Conservation (phyloP, 176 grass and related monocot species). For the Puccinellia tenuiflora region DNA sequence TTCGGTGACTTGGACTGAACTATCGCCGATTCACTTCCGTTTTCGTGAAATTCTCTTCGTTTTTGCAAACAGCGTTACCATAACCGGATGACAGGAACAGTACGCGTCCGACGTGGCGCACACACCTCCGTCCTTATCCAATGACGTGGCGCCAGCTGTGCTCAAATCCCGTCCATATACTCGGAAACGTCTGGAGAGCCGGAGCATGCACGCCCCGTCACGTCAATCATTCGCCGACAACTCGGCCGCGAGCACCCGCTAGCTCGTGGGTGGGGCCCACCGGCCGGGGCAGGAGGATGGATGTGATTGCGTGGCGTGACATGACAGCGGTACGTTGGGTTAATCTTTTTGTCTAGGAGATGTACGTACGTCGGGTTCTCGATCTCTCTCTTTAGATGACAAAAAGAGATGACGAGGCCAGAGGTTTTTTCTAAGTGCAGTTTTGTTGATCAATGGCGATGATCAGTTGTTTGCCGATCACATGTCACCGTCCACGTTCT, state of each 20-base stretch:
- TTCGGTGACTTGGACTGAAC: not conserved
- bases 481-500: not conserved
- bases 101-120: not conserved
- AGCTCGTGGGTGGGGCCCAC: not conserved
- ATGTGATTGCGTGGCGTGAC: no score
- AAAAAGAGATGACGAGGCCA: not conserved
- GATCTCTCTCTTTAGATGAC: not conserved
- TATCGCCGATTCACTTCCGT: not conserved
- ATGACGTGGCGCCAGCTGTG: not conserved
- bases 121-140: not conserved
- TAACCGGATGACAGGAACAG: not conserved
- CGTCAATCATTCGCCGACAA: not conserved
- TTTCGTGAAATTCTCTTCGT: not conserved
- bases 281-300: not conserved
- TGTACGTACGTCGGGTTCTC: not conserved
- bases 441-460: not conserved
- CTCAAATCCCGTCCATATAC: not conserved
- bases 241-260: not conserved
- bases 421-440: not conserved
- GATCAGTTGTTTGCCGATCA: not conserved
- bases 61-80: not conserved
- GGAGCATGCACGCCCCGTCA: not conserved
- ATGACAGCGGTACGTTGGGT: not conserved
- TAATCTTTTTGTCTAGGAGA: not conserved
- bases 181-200: constrained; percentile 4